These are phyloP conservation scores for Alternaria burnsii DNA, from an alignment of 2,329 filamentous ascomycete species.

Conservation along the genomic window DNA sequence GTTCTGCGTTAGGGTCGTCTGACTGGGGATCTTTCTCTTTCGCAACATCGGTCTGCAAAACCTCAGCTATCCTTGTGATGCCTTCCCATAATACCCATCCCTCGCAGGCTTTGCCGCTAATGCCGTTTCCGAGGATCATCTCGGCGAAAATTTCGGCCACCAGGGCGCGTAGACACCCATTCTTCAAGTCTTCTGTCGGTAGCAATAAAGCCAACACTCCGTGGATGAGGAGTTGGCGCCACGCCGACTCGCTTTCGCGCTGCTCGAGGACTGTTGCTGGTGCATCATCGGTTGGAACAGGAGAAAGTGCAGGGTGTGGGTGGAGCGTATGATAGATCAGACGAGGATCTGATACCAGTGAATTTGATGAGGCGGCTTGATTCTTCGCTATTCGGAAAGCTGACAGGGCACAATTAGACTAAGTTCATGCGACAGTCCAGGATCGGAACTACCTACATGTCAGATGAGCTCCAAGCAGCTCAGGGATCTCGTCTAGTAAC, in stretches of 20 bases:
- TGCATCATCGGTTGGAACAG: conserved; percentile 70
- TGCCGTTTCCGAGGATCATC: conserved; percentile 82
- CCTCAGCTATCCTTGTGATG: conserved; percentile 73
- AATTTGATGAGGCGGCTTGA: conserved; percentile 64
- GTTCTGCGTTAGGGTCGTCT: conserved; percentile 38
- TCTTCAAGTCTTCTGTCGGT: conserved; percentile 91
- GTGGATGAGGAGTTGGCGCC: conserved; percentile 88
- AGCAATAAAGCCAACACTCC: conserved; percentile 83
- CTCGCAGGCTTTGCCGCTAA: conserved; percentile 82
- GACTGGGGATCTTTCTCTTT: conserved; percentile 40
- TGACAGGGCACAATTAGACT: conserved; percentile 52
- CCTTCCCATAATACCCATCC: conserved; percentile 90
- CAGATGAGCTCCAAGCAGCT: conserved; percentile 81
- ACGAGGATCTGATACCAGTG: conserved; percentile 69
- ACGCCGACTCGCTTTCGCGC: conserved; percentile 78
- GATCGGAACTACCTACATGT: conserved; percentile 65
- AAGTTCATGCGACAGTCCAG: conserved; percentile 25
- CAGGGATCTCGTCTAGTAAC: conserved; percentile 86
- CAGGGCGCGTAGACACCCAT: conserved; percentile 81
- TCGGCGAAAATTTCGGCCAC: conserved; percentile 90
- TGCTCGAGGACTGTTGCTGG: conserved; percentile 66
- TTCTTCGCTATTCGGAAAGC: conserved; percentile 75
- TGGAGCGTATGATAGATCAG: conserved; percentile 84
- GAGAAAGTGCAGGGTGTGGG: conserved; percentile 81
- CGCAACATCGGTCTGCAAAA: conserved; percentile 49